Evolutionary conservation across 169 alveolate genomes (phyloP), one percentile per base, ranked within the genome.

Genomic region (Plasmodium reichenowi): DNA sequence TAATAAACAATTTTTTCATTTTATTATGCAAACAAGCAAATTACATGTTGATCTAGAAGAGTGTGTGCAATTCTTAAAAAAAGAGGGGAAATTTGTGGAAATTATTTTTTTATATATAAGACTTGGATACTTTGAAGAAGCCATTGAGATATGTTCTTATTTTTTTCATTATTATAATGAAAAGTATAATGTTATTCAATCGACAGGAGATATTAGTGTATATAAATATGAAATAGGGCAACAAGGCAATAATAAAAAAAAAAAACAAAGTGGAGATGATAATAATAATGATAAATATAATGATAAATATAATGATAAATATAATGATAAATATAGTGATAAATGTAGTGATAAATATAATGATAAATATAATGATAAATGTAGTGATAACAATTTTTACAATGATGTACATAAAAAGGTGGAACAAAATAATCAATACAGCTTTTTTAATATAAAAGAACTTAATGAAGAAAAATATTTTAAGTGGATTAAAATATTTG

Each of bases 91-190:
- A 20, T 83, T 83, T 48, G 47, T 68, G 0, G 80, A 67, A 22
- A 83, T 48, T 7, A 60, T 60, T 45, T 43, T 68, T 13, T 38
- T 83, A 48, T 50, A 68, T n/a, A 68, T 83, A 83, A 58, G 91
- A n/a, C 9, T 68, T 12, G 32, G 70, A 13, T 50, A 24, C 1
- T 83, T 54, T 83, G 85, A 68, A 13, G 45, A 47, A 50, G 91
- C 85, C 50, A 68, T 83, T 26, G 66, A 83, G 15, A 68, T 83
- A 72, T 83, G 91, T 26, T 38, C 58, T n/a, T 32, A 29, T 26
- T 68, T 83, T 68, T 15, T 83, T 7, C 68, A n/a, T 29, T 66
- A 45, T 1, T 76, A 76, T 24, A 76, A 64, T 47, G 4, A 20
- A 13, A 24, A 43, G 45, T 32, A 54, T 10, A 45, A 8, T 13